Evolutionary conservation across 225 moss, liverwort and hornwort species (phyloP).

Genomic region (Bryoerythrophyllum caledonicum): DNA sequence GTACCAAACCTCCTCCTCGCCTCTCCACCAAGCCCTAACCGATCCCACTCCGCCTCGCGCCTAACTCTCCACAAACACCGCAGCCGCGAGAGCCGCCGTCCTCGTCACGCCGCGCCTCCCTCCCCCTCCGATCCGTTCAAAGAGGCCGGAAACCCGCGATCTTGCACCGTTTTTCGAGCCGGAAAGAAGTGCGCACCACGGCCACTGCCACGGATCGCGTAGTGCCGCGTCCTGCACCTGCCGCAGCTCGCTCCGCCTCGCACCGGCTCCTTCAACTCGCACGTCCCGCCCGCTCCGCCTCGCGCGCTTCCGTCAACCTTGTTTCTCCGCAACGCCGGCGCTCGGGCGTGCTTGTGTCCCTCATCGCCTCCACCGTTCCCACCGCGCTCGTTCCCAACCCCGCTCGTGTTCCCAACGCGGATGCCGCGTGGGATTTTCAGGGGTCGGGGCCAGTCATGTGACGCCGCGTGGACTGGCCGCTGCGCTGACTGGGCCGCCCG

Average conservation of each 20-base stretch:
- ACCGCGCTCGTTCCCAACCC: too few relatives aligned
- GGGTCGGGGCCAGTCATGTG: not conserved
- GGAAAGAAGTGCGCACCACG: not conserved
- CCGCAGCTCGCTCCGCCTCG: too few relatives aligned
- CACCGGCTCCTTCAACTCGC: too few relatives aligned
- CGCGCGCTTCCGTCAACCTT: too few relatives aligned
- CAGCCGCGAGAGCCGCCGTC: not conserved
- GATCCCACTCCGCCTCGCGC: slow-evolving; percentile 9
- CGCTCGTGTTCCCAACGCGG: too few relatives aligned
- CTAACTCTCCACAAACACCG: too few relatives aligned
- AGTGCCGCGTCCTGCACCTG: not conserved
- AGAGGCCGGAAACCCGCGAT: slow-evolving; percentile 30
- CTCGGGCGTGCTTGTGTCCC: too few relatives aligned
- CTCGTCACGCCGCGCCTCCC: not conserved
- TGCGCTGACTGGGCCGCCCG: not conserved
- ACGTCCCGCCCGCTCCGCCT: too few relatives aligned
- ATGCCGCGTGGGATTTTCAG: not conserved
- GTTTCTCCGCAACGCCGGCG: too few relatives aligned
- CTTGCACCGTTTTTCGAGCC: slow-evolving; percentile 22
- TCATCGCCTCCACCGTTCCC: not conserved
- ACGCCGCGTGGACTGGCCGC: not conserved
- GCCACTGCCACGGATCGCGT: not conserved
- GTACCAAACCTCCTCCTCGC: slow-evolving; percentile 43
- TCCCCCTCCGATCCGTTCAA: slow-evolving; percentile 14
- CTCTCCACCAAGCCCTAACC: slow-evolving; percentile 44